Percentiles rank a stretch among this genome's conserved stretches.
Evolutionary conservation across 2,329 filamentous ascomycete genomes (phyloP).

Genomic region (Claviceps citrina): DNA sequence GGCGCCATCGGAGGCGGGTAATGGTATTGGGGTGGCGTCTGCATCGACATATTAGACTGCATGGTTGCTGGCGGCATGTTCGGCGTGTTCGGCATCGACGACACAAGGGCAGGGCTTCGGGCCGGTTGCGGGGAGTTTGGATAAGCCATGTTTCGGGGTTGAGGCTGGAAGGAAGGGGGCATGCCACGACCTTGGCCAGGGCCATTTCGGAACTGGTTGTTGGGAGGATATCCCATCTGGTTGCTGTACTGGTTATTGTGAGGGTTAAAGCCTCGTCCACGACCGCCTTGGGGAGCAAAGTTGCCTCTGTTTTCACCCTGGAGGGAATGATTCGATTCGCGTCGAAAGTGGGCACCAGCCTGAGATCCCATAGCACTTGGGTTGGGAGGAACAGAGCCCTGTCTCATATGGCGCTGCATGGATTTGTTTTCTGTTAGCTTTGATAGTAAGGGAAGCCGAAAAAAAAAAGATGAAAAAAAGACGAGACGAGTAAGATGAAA

Average conservation of each 20-base stretch:
- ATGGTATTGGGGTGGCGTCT: slow-evolving; percentile 46
- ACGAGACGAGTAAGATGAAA: neutral
- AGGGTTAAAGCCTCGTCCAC: slow-evolving; percentile 35
- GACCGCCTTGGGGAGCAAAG: slow-evolving; percentile 31
- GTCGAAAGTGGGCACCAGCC: slow-evolving; percentile 59
- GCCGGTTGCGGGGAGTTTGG: slow-evolving; percentile 49
- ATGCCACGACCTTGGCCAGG: slow-evolving; percentile 37
- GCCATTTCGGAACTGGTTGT: slow-evolving; percentile 27
- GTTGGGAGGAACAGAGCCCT: slow-evolving; percentile 46
- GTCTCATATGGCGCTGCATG: slow-evolving; percentile 56
- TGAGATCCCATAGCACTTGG: slow-evolving; percentile 46
- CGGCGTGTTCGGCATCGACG: slow-evolving; percentile 52
- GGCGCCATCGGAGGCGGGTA: slow-evolving; percentile 42
- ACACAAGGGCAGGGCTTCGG: slow-evolving; percentile 50
- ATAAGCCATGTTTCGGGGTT: slow-evolving; percentile 31
- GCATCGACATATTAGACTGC: slow-evolving; percentile 44
- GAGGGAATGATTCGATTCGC: slow-evolving; percentile 72
- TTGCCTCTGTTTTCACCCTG: slow-evolving; percentile 41
- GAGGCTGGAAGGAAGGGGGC: slow-evolving; percentile 30
- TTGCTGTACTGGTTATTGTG: slow-evolving; percentile 29
- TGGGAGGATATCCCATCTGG: slow-evolving; percentile 28
- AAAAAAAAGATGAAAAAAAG: too few species aligned
- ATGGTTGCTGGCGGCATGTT: slow-evolving; percentile 48
- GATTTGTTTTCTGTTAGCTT: slow-evolving; percentile 7
- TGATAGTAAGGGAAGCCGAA: too few species aligned